Evolutionary conservation across 768 basidiomycete genomes (phyloP).

Genomic region (Boletus sp.): DNA sequence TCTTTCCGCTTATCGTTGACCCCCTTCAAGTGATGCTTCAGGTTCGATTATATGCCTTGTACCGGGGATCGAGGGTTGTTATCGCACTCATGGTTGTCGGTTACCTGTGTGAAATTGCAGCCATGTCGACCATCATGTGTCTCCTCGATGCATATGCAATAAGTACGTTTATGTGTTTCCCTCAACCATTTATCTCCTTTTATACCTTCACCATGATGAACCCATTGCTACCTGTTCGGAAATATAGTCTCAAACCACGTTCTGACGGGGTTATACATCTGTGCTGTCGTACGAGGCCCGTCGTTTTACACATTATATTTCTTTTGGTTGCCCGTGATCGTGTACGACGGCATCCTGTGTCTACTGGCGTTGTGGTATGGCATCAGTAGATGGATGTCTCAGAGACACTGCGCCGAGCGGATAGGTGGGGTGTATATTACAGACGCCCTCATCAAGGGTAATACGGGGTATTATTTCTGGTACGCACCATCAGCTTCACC

Average conservation of each 20-base stretch:
- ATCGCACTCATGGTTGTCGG: not conserved
- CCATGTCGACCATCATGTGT: not conserved
- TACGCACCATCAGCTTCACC: not conserved
- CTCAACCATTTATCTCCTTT: not conserved
- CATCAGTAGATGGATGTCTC: not conserved
- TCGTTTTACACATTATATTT: not conserved
- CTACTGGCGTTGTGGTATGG: not conserved
- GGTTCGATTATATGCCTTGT: slow-evolving; percentile 12
- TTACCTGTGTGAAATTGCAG: slow-evolving; percentile 1
- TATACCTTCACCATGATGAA: not conserved
- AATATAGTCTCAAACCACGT: not conserved
- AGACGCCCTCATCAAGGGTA: not conserved
- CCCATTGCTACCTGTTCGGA: too few species aligned
- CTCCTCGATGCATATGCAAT: too few species aligned
- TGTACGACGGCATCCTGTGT: not conserved
- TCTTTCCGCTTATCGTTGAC: not conserved
- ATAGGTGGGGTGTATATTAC: not conserved
- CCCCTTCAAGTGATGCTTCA: slow-evolving; percentile 12
- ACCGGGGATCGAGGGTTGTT: slow-evolving; percentile 3
- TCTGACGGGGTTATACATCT: not conserved
- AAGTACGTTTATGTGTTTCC: not conserved
- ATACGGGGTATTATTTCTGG: not conserved
- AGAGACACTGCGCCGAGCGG: not conserved
- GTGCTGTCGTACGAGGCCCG: not conserved
- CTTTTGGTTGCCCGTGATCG: not conserved